Evolutionary conservation across 345 rosid genomes (phyloP).

Genomic region (Corymbia maculata): DNA sequence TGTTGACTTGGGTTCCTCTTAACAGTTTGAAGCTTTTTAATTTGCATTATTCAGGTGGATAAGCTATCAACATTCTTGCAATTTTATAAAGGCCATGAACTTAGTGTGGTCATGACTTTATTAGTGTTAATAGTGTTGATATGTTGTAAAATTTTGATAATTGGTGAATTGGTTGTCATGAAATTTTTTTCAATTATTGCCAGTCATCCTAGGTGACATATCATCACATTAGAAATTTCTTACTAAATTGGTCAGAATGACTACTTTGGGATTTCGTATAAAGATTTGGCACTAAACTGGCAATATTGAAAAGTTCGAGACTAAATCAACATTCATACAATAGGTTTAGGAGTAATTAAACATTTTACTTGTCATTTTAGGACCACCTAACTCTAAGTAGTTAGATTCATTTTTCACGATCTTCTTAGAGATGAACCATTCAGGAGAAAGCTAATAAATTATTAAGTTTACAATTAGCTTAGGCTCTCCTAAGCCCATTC

Average conservation of each 20-base stretch:
- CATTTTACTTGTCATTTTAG: not conserved
- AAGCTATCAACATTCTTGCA: not conserved
- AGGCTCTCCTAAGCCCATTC: not conserved
- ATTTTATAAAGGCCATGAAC: not conserved
- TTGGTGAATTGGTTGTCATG: not conserved
- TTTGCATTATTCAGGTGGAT: not conserved
- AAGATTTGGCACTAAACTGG: too few relatives aligned
- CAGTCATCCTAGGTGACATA: accelerated
- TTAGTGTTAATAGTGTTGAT: not conserved
- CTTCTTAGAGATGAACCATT: not conserved
- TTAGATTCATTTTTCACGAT: not conserved
- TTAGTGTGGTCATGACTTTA: not conserved
- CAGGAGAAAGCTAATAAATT: accelerated
- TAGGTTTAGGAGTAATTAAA: not conserved
- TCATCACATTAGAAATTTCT: too few relatives aligned
- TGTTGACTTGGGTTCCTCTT: too few relatives aligned
- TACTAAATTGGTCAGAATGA: accelerated
- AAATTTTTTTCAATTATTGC: not conserved
- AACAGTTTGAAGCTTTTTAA: not conserved
- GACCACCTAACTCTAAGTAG: not conserved
- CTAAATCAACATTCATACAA: not conserved
- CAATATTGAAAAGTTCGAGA: not conserved
- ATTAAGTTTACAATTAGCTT: not conserved
- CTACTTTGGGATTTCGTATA: not conserved
- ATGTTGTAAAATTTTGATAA: not conserved